Base-by-base conservation (phyloP, 495 filamentous ascomycete genomes). In the Filosporella fistucella region DNA sequence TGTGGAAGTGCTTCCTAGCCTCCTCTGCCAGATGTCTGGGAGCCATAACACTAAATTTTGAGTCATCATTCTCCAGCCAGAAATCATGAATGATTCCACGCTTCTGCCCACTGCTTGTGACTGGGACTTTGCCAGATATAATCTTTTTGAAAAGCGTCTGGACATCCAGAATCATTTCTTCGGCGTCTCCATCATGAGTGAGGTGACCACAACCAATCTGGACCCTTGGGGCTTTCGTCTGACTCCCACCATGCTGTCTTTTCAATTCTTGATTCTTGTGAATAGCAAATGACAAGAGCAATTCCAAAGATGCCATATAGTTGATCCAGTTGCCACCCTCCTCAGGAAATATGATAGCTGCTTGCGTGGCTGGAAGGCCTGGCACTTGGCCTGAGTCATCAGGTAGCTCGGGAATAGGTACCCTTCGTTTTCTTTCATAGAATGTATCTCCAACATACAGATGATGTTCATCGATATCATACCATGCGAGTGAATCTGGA, bases 371-470 rank as follows among this genome's bases (percentile, higher is more conserved):
- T 28, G 47, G 39, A 8, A 53, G 25, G 4, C 41, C 49, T 9
- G 44, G 49, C 0, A 47, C 32, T 38, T 45, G 28, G 11, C 39
- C 41, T 6, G 17, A 36, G 20, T 43, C 45, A 35, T 42, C 41
- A 20, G 41, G 47, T 2, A 58, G 29, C n/a, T 43, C 42, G 6
- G 51, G 47, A n/a, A 49, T 52, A 3, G 26, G 42, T 5, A 18
- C 24, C 8, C 25, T 45, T 30, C 59, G 49, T 26, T 61, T 59
- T 36, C 62, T 57, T 28, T 62, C 59, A 48, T 67, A 71, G 52
- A 71, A 67, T 11, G 62, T 58, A 33, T 71, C 68, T n/a, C 68
- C 67, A 23, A 67, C 63, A 40, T 65, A 71, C 0, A 71, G 51
- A 34, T 61, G 55, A 34, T 58, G 63, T 33, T 68, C 65, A 6